Evolutionary conservation across 129 eudicot species (phyloP), one percentile per base, ranked within the genome.

Genomic region (Helichrysum umbraculigerum): DNA sequence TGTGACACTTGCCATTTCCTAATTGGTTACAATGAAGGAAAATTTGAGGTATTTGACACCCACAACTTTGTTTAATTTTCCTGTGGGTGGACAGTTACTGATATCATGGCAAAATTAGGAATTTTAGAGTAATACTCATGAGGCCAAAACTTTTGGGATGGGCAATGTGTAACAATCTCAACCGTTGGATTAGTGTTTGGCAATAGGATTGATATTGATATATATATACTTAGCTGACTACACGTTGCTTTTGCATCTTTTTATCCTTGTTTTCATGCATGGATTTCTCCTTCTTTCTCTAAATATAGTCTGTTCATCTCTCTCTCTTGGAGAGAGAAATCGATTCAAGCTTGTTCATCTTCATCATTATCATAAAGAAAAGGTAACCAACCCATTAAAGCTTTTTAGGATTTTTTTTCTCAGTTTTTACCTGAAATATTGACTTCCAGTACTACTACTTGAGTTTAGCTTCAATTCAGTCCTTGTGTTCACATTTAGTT

Each of bases 181-280:
- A 73, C 91, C 91, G 73, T 91, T 73, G 76, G 92, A 89, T 89
- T 66, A 16, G 66, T 54, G 77, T 63, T 78, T 80, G 83, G 85
- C 82, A 88, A 72, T 56, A 83, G 79, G 87, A 29, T 44, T 44
- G 52, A 44, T 3, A 44, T 44, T 33, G 25, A 57, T 57, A 57
- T 57, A 20, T 57, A 20, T 39, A 68, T 86, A 72, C 85, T 84
- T 82, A 76, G 75, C 84, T 83, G 84, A 76, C 77, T 85, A 86
- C 92, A 88, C 85, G 88, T 76, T 76, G 59, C 78, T 79, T 83
- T 84, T 82, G 80, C 87, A 88, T 77, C 87, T 81, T 87, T 89
- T 84, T 74, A 84, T 87, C 88, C 87, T 92, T 86, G 91, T 89
- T 89, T 89, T 81, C 97, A 73, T 89, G 96, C 98, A 89, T 89